Conservation (phyloP, 192 early-diverging fungal species). For the Backusella luteola region DNA sequence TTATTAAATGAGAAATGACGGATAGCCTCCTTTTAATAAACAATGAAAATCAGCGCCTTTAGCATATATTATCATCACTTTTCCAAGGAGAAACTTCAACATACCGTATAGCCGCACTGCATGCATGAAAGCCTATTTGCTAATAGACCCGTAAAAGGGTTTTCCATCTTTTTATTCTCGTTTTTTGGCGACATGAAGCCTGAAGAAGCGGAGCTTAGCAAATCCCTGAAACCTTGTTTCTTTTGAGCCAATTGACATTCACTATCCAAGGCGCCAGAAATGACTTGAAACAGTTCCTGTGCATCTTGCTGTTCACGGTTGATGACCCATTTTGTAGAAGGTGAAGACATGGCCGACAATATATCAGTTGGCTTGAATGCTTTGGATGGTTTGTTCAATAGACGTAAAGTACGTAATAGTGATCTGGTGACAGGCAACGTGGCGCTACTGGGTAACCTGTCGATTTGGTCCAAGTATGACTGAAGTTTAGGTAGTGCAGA, state of each 20-base stretch:
- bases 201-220: not conserved
- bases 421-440: constrained; percentile 9
- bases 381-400: constrained; percentile 34
- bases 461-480: not conserved
- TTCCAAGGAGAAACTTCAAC: constrained; percentile 10
- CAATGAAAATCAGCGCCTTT: not conserved
- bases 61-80: not conserved
- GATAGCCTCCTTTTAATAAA: constrained; percentile 52
- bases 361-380: constrained; percentile 63
- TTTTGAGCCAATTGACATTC: constrained; percentile 44
- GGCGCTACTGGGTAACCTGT: not conserved
- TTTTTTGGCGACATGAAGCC: not conserved
- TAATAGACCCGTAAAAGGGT: constrained; percentile 76
- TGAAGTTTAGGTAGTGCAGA: constrained; percentile 18
- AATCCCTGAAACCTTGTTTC: constrained; percentile 9
- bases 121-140: constrained; percentile 76
- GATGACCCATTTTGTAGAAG: constrained; percentile 50
- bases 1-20: constrained; percentile 85
- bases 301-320: constrained; percentile 82
- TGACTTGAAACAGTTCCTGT: constrained; percentile 80
- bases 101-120: constrained; percentile 71
- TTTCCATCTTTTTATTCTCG: constrained; percentile 13
- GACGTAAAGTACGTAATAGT: constrained; percentile 21
- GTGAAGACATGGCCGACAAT: constrained; percentile 49
- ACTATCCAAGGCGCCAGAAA: constrained; percentile 69